Evolutionary conservation across 2,329 filamentous ascomycete genomes (phyloP).

Genomic region (Ophiobolus disseminans): DNA sequence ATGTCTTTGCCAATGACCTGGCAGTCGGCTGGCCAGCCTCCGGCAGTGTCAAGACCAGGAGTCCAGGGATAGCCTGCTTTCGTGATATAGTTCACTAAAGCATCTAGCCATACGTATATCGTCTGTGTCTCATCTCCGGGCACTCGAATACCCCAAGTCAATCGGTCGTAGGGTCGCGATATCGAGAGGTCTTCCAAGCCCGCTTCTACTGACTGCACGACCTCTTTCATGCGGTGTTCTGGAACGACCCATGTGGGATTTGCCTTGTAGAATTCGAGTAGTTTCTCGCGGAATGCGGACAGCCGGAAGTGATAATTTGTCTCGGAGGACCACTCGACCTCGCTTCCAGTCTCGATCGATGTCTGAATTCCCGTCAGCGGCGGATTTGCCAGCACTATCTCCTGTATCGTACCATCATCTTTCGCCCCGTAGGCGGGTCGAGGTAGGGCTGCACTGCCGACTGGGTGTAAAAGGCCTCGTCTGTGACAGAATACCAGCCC

Average conservation of each 20-base stretch:
- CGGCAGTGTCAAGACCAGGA: constrained; percentile 66
- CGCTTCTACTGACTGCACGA: constrained; percentile 76
- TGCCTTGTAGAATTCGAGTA: constrained; percentile 79
- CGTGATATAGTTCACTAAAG: constrained; percentile 91
- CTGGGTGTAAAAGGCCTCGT: constrained; percentile 94
- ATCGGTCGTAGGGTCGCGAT: constrained; percentile 77
- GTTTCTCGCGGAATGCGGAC: constrained; percentile 77
- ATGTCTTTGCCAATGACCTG: constrained; percentile 98
- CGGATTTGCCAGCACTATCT: neutral
- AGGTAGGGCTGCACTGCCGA: constrained; percentile 75
- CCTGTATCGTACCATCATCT: constrained; percentile 69
- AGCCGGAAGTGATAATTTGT: constrained; percentile 94
- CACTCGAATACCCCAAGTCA: constrained; percentile 89
- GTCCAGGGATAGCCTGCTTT: constrained; percentile 85
- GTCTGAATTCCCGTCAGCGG: constrained; percentile 51
- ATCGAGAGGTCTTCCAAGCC: constrained; percentile 88
- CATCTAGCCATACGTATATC: constrained; percentile 98
- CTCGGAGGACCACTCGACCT: constrained; percentile 94
- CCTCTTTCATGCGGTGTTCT: constrained; percentile 73
- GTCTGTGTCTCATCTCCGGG: constrained; percentile 85
- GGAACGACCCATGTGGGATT: constrained; percentile 84
- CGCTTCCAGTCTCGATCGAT: constrained; percentile 85
- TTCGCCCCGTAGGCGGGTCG: constrained; percentile 81
- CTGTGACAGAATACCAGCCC: constrained; percentile 96
- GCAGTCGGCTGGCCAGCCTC: constrained; percentile 87